Evolutionary conservation across 2,329 filamentous ascomycete species (phyloP).

Genomic region (Huntiella savannae): DNA sequence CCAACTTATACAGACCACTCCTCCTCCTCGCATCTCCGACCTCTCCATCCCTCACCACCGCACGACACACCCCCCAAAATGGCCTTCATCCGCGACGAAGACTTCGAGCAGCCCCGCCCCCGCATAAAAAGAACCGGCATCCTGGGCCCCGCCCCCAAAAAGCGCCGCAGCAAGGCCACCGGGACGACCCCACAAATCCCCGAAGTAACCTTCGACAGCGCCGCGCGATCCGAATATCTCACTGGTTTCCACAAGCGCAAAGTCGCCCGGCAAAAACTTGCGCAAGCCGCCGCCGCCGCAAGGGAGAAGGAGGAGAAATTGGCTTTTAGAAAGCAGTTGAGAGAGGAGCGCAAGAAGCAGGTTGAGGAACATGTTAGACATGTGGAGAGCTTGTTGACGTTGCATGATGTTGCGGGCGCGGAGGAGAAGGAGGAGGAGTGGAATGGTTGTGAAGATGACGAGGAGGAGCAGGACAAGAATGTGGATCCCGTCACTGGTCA

Average conservation of each 20-base stretch:
- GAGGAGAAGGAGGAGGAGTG: conserved; percentile 28
- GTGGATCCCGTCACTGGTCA: conserved; percentile 25
- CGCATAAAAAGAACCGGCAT: conserved; percentile 27
- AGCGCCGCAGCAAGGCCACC: conserved; percentile 36
- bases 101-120: conserved; percentile 36
- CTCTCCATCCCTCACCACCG: background rate
- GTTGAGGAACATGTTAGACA: conserved; percentile 64
- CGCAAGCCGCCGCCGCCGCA: conserved; percentile 63
- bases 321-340: conserved; percentile 53
- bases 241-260: conserved; percentile 97
- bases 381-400: conserved; percentile 50
- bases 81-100: background rate
- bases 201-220: conserved; percentile 69
- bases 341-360: conserved; percentile 65
- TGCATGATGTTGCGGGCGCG: conserved; percentile 33
- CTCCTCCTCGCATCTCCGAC: conserved; percentile 6
- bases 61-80: conserved; percentile 8
- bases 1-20: background rate
- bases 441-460: conserved; percentile 42
- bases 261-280: conserved; percentile 62
- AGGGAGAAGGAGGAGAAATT: conserved; percentile 61
- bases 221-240: conserved; percentile 67
- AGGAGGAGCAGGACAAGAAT: conserved; percentile 36
- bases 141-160: conserved; percentile 44
- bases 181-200: conserved; percentile 36